These are phyloP conservation scores for Amanita pallidorosea DNA, from an alignment of 768 basidiomycete genomes.

Conservation along the genomic window DNA sequence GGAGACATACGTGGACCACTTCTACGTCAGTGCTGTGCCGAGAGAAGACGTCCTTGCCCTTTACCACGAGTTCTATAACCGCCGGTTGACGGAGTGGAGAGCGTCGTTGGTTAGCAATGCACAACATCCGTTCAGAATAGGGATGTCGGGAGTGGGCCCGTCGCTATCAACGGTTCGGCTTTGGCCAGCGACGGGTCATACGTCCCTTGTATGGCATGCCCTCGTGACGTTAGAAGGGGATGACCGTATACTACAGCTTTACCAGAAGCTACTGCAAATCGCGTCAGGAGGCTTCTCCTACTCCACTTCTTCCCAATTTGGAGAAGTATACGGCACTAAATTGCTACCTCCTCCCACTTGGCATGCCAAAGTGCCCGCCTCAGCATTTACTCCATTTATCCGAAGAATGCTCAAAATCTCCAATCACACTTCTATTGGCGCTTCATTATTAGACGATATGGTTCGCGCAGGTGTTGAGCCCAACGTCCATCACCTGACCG, in stretches of 20 bases:
- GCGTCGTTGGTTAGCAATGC: slow-evolving; percentile 1
- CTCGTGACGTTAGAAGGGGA: slow-evolving; percentile 16
- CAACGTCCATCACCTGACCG: slow-evolving; percentile 35
- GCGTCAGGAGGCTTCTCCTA: slow-evolving; percentile 7
- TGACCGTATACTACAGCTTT: slow-evolving; percentile 24
- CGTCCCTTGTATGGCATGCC: slow-evolving; percentile 29
- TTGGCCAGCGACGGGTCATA: slow-evolving; percentile 23
- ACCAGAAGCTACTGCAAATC: slow-evolving; percentile 28
- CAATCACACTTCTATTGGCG: slow-evolving; percentile 15
- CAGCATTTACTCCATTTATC: slow-evolving; percentile 46
- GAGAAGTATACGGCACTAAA: background rate
- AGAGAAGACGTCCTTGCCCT: slow-evolving; percentile 18
- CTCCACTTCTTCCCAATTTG: background rate
- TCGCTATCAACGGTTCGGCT: slow-evolving; percentile 13
- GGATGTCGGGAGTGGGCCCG: slow-evolving; percentile 1
- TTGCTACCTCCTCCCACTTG: slow-evolving; percentile 17
- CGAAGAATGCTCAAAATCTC: slow-evolving; percentile 20
- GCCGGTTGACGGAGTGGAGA: background rate
- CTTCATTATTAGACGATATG: slow-evolving; percentile 44
- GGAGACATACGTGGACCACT: slow-evolving; percentile 37
- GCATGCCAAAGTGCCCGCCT: slow-evolving; percentile 17
- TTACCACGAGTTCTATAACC: slow-evolving; percentile 6
- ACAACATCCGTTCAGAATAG: background rate
- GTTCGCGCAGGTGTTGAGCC: slow-evolving; percentile 31
- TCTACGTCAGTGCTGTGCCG: slow-evolving; percentile 45